Base-by-base conservation (phyloP, 768 basidiomycete genomes). In the Auricularia cornea region DNA sequence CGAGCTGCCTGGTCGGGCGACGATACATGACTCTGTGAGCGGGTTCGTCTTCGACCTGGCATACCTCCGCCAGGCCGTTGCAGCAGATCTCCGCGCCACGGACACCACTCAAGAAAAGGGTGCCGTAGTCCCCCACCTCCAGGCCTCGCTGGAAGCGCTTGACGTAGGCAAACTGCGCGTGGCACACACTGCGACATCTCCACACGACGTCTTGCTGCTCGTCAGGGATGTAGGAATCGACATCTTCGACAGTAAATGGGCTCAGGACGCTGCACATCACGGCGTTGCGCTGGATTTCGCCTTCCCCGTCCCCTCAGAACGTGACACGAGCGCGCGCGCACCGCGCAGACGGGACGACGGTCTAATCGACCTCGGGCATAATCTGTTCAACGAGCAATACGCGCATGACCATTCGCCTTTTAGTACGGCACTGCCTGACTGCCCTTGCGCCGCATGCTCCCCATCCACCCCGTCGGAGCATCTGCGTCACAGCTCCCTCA, bases 201-300 rank as follows among this genome's bases (percentile, higher is more conserved):
- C 92, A 1, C 93, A 93, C 64, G 88, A 91, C 61, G 83, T 92
- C 16, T 83, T 94, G 3, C 74, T 73, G 10, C 80, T 92, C 30
- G 79, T 94, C 32, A 73, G 75, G 2, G 76, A 82, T 51, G 77
- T 87, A 2, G 92, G 93, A 0, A 70, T 90, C 18, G 92, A 95
- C 69, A 66, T 94, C 0, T 87, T 94, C 64, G 91, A 93, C 68
- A 80, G 83, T 0, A 77, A 78, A 8, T 94, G 89, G 86, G 90
- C 84, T 0, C 83, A 86, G 64, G 73, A 77, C 3, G 85, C 87
- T 0, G 89, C 89, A 1, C 80, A 84, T 60, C 66, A 83, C 2
- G 93, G 93, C 14, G 75, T 94, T 18, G 90, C 87, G 0, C 76
- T 95, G 6, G 92, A 94, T 68, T 93, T 94, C 70, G 70, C 68